Percentiles rank a stretch among this genome's conserved stretches.
phyloP scores from a whole-genome alignment of 495 filamentous ascomycete genomes.

The Astrothelium macrocarpum region DNA sequence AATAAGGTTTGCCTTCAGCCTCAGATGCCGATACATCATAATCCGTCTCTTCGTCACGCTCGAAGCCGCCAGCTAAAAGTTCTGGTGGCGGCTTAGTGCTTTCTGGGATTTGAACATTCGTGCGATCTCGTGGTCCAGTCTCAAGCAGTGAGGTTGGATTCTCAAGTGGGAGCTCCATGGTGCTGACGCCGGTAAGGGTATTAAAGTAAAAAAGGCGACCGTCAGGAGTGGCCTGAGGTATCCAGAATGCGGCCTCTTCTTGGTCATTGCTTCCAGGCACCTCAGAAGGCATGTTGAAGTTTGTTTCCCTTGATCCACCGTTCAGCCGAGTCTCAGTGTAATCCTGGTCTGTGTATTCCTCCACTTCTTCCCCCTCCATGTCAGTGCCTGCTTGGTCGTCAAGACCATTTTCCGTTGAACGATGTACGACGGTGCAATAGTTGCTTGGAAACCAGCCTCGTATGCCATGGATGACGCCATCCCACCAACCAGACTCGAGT shows the following conservation, averaged over 20 bases:
- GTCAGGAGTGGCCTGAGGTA: conserved; percentile 91
- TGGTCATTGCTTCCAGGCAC: conserved; percentile 55
- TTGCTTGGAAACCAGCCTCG: conserved; percentile 99
- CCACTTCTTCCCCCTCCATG: conserved; percentile 48
- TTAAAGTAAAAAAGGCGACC: conserved; percentile 97
- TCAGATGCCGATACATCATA: conserved; percentile 92
- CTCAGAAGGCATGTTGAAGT: conserved; percentile 56
- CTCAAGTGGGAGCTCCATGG: conserved; percentile 87
- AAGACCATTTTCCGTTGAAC: conserved; percentile 54
- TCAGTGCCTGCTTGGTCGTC: conserved; percentile 40
- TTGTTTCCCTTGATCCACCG: conserved; percentile 42
- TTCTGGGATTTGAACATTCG: conserved; percentile 77
- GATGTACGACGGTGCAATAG: conserved; percentile 73
- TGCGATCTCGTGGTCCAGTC: conserved; percentile 75
- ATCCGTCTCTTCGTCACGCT: conserved; percentile 46
- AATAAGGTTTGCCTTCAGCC: conserved; percentile 56
- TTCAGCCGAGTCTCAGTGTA: conserved; percentile 49
- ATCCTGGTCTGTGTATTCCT: conserved; percentile 58
- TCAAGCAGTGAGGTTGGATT: conserved; percentile 74
- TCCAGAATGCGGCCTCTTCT: conserved; percentile 94
- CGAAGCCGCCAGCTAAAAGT: conserved; percentile 76
- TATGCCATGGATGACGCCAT: conserved; percentile 86
- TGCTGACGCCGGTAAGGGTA: conserved; percentile 84
- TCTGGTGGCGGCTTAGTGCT: conserved; percentile 88
- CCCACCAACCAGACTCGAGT: conserved; percentile 98